Base-by-base conservation (phyloP, 352 stramenopile species). In the Pythium insidiosum region DNA sequence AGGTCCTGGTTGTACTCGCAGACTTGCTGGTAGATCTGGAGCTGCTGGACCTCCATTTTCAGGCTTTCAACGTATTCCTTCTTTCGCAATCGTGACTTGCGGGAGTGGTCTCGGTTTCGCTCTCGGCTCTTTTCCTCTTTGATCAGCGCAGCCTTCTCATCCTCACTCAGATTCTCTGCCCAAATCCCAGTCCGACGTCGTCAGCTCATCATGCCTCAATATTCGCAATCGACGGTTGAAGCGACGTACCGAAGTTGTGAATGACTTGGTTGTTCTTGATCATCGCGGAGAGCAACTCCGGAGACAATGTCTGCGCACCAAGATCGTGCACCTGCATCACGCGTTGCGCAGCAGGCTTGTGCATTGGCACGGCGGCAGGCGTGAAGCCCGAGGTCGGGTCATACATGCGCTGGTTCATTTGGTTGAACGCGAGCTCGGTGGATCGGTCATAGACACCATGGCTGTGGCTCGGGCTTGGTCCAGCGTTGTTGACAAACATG, bases 51-150 rank as follows among this genome's bases (percentile, higher is more conserved):
- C 37, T 92, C 74, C 42, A 81, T 66, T 64, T 97, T 97, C 28
- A 98, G 73, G 47, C 80, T 90, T 58, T 97, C 90, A 23, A 98
- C 73, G 47, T 96, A 97, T 36, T 91, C 87, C 61, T 98, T 98
- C 58, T 97, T 98, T 37, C 92, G 80, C 43, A 95, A 63, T 10
- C 92, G 80, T 41, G 88, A 97, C 67, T 97, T 97, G 63, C 91
- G 84, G 40, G 92, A 96, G 67, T 98, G 92, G 57, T 98, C 90
- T 30, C 90, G 80, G 66, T 98, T 98, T 36, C 92, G 77, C 57
- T 97, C 88, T 13, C 88, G 71, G 16, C 66, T 84, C 59, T 89
- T 88, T 45, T 88, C 79, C 41, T 88, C 79, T 53, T 92, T 92
- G 29, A 88, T 57, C 25, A 89, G 56, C 41, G 79, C 77, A 20